These are phyloP conservation scores for Hippophae gyantsensis DNA, from an alignment of 306 rosid species.

Conservation along the genomic window DNA sequence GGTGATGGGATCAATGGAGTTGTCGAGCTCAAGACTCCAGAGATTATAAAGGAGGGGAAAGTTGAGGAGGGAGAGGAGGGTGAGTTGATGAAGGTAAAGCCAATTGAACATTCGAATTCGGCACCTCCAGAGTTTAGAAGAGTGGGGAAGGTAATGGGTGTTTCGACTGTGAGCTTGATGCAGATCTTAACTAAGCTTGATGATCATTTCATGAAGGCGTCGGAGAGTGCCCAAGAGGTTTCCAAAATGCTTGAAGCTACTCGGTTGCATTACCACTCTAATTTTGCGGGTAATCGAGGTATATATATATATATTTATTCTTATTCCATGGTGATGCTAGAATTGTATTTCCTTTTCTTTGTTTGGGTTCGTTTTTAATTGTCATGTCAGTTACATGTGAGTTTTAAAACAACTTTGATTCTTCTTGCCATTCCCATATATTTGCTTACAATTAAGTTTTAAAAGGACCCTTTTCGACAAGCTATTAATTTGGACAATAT, in stretches of 20 bases:
- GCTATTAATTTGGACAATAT: no score
- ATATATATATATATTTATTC: constrained; percentile 7
- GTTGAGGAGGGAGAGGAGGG: constrained; percentile 21
- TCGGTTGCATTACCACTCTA: constrained; percentile 83
- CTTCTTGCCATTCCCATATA: no score
- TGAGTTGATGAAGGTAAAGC: constrained; percentile 21
- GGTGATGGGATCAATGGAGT: constrained; percentile 9
- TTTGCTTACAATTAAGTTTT: no score
- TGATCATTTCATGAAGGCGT: constrained; percentile 61
- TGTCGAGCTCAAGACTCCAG: constrained; percentile 66
- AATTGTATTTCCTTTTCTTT: no score
- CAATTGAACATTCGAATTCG: constrained; percentile 54
- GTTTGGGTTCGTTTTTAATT: no score
- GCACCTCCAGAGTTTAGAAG: constrained; percentile 61
- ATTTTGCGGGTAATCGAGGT: constrained; percentile 85
- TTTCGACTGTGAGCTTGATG: constrained; percentile 38
- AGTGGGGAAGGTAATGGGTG: constrained; percentile 20
- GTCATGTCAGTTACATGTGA: no score
- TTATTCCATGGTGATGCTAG: neutral
- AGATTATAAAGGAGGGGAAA: constrained; percentile 13
- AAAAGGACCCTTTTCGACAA: no score
- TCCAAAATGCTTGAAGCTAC: constrained; percentile 80
- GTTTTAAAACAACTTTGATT: no score
- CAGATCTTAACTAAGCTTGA: constrained; percentile 49
- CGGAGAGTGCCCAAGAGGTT: constrained; percentile 66